Conservation (phyloP, 2,329 filamentous ascomycete genomes). For the Salinomyces thailandicus region DNA sequence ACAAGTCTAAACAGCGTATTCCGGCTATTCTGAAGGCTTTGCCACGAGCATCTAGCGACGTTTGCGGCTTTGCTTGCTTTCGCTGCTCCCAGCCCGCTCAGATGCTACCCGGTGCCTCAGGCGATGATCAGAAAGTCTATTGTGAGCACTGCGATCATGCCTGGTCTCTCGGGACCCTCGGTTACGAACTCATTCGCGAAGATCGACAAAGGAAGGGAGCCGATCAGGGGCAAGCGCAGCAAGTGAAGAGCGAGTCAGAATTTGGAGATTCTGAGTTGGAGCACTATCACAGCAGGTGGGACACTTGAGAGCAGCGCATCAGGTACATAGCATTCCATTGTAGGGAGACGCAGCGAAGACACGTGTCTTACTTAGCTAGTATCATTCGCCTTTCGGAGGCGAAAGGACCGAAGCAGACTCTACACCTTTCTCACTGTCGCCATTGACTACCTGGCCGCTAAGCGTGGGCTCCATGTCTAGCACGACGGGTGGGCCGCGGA, state of each 20-base stretch:
- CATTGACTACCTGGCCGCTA: constrained; percentile 15
- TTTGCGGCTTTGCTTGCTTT: constrained; percentile 34
- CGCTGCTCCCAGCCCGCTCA: constrained; percentile 25
- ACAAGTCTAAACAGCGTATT: constrained; percentile 31
- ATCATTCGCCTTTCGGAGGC: constrained; percentile 3
- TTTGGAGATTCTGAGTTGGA: background rate
- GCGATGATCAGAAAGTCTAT: background rate
- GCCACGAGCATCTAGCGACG: constrained; percentile 24
- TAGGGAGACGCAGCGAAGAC: too few species aligned
- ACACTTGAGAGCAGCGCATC: too few species aligned
- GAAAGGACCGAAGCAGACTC: constrained; percentile 1
- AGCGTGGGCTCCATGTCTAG: constrained; percentile 19
- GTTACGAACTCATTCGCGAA: constrained; percentile 24
- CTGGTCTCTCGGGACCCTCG: constrained; percentile 31
- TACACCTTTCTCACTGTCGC: constrained; percentile 16
- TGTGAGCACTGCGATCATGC: constrained; percentile 25
- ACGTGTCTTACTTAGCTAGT: too few species aligned
- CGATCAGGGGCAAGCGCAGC: background rate
- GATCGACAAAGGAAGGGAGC: background rate
- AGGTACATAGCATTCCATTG: too few species aligned
- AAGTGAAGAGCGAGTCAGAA: background rate
- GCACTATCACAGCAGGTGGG: constrained; percentile 6
- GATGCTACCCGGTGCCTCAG: background rate
- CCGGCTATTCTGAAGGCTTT: constrained; percentile 28
- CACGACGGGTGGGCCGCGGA: constrained; percentile 26